phyloP scores from a whole-genome alignment of 2,329 filamentous ascomycete genomes.

The Escovopsis sp. region DNA sequence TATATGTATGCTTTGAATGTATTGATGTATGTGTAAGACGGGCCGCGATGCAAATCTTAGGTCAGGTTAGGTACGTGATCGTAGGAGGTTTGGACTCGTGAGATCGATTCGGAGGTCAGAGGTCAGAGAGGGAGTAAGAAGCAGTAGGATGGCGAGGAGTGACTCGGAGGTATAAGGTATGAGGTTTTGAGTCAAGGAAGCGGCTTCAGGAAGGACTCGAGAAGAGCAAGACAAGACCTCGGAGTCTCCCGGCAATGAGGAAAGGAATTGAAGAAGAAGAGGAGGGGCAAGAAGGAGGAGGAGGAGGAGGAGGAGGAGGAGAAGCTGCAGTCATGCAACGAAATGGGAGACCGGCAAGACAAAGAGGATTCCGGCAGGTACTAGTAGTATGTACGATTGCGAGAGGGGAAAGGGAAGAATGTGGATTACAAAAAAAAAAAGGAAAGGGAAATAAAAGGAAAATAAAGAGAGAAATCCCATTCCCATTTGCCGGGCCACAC shows the following conservation, averaged over 20 bases:
- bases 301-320: conserved; percentile 2
- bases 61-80: no score
- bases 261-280: neutral
- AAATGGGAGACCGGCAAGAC: conserved; percentile 1
- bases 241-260: neutral
- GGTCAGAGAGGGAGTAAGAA: no score
- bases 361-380: conserved; percentile 3
- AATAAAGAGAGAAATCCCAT: no score
- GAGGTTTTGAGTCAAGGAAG: neutral
- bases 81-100: no score
- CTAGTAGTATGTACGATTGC: conserved; percentile 1
- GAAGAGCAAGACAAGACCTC: neutral
- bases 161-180: neutral
- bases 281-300: conserved; percentile 1
- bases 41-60: no score
- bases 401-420: neutral
- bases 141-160: no score
- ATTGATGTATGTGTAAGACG: no score
- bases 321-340: conserved; percentile 4
- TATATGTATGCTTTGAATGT: no score
- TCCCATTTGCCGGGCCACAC: no score
- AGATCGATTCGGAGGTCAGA: no score
- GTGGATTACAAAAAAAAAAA: neutral
- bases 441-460: no score
- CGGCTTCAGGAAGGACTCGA: neutral